Conservation (phyloP, 352 stramenopile species). For the Phytophthora multivora region DNA sequence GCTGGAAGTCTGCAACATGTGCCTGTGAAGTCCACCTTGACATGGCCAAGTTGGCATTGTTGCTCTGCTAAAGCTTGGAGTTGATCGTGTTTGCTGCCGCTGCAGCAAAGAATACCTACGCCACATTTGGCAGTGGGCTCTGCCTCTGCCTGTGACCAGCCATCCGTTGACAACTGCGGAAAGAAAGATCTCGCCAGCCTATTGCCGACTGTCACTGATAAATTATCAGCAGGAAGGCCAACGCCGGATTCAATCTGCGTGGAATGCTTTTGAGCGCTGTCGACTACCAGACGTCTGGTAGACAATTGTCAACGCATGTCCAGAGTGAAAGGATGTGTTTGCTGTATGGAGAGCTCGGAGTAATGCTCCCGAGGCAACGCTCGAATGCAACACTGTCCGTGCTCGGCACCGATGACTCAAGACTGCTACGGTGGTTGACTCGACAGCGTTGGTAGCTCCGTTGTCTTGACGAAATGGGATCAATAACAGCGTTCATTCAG, state of each 20-base stretch:
- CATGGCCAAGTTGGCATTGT: neutral
- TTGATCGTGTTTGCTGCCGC: neutral
- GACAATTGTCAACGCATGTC: neutral
- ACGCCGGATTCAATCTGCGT: no score
- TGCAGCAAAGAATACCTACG: neutral
- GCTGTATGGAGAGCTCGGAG: slow-evolving; percentile 10
- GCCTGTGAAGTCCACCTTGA: neutral
- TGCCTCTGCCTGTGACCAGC: neutral
- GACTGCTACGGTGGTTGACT: neutral
- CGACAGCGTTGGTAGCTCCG: neutral
- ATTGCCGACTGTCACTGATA: neutral
- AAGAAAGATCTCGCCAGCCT: slow-evolving; percentile 7
- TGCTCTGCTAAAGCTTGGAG: neutral
- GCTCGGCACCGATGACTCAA: slow-evolving; percentile 3
- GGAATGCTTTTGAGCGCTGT: no score
- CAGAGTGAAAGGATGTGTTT: neutral
- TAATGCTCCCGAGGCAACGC: slow-evolving; percentile 4
- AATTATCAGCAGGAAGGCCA: no score
- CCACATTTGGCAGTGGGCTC: neutral
- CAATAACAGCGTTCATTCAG: neutral
- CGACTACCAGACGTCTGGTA: no score
- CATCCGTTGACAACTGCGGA: neutral
- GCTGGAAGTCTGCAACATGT: slow-evolving; percentile 7
- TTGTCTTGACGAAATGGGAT: slow-evolving; percentile 12
- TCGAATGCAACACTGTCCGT: neutral